A percentile compares a stretch with the other conserved stretches of the same genome.
phyloP scores from a whole-genome alignment of 108 stramenopile genomes.

The Pelagomonas calceolata region DNA sequence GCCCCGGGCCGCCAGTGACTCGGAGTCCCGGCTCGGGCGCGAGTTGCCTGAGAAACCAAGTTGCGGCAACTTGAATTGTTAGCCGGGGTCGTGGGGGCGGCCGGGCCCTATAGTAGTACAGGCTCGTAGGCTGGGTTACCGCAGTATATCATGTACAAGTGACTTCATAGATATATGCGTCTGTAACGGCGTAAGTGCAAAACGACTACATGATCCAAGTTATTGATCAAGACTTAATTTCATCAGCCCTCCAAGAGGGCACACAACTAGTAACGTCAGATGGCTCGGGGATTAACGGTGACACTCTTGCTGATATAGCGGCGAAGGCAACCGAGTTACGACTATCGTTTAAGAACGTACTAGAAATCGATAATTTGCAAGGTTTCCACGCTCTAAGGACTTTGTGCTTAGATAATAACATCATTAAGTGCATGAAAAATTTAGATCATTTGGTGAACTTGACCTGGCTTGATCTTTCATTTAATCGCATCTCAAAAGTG shows the following conservation, averaged over 20 bases:
- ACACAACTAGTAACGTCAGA: no score
- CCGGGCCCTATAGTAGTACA: no score
- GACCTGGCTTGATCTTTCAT: slow-evolving; percentile 49
- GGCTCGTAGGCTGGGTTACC: no score
- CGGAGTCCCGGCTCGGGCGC: no score
- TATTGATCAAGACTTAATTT: not conserved
- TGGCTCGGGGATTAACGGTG: no score
- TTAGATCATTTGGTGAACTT: slow-evolving; percentile 38
- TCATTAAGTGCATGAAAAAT: slow-evolving; percentile 34
- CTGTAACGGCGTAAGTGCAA: no score
- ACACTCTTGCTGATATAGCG: not conserved
- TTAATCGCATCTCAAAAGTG: slow-evolving; percentile 46
- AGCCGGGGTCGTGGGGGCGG: no score
- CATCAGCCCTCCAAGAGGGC: not conserved
- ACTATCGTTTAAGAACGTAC: slow-evolving; percentile 45
- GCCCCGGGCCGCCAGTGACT: no score
- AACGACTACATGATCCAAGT: not conserved
- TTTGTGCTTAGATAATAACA: slow-evolving; percentile 56
- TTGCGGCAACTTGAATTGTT: no score
- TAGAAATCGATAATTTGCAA: slow-evolving; percentile 43
- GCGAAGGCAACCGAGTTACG: slow-evolving; percentile 17
- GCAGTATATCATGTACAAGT: no score
- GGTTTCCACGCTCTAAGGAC: slow-evolving; percentile 40
- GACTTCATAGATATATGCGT: no score
- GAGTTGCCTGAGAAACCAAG: no score